These are phyloP conservation scores for Solanum sitiens DNA, from an alignment of 257 asterid species.

Conservation along the genomic window DNA sequence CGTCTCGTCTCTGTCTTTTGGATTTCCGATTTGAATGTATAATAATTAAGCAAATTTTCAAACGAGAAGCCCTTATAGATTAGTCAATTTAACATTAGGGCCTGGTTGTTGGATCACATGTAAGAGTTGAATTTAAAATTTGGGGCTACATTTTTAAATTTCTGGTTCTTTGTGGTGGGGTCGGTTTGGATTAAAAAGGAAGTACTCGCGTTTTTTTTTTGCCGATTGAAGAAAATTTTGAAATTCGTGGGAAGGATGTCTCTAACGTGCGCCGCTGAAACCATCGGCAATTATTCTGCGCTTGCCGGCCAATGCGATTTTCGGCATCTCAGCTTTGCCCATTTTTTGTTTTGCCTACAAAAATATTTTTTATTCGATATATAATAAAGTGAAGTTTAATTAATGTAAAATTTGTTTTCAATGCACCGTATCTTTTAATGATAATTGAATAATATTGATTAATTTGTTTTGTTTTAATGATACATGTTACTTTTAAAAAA, in stretches of 20 bases:
- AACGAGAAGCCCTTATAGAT: not conserved
- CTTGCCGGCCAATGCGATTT: not conserved
- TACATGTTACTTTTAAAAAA: too few relatives aligned
- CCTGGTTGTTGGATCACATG: not conserved
- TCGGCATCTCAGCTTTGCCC: not conserved
- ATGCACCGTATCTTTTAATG: not conserved
- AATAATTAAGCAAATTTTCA: not conserved
- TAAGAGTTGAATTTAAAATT: not conserved
- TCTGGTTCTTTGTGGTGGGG: constrained; percentile 13
- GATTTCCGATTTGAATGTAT: not conserved
- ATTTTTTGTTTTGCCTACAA: not conserved
- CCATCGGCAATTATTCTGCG: not conserved
- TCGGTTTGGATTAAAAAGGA: not conserved
- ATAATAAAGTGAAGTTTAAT: too few relatives aligned
- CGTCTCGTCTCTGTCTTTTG: not conserved
- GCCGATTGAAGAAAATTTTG: constrained; percentile 13
- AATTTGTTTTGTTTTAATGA: too few relatives aligned
- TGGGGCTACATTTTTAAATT: not conserved
- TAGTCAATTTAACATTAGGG: not conserved
- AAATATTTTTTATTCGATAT: too few relatives aligned
- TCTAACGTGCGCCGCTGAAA: constrained; percentile 38
- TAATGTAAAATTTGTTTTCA: too few relatives aligned
- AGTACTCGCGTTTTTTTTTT: constrained; percentile 3
- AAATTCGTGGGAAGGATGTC: constrained; percentile 15
- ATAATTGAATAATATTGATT: too few relatives aligned